Evolutionary conservation across 2,329 filamentous ascomycete species (phyloP), one percentile per base, ranked within the genome.

Genomic region (Alternaria consortialis): DNA sequence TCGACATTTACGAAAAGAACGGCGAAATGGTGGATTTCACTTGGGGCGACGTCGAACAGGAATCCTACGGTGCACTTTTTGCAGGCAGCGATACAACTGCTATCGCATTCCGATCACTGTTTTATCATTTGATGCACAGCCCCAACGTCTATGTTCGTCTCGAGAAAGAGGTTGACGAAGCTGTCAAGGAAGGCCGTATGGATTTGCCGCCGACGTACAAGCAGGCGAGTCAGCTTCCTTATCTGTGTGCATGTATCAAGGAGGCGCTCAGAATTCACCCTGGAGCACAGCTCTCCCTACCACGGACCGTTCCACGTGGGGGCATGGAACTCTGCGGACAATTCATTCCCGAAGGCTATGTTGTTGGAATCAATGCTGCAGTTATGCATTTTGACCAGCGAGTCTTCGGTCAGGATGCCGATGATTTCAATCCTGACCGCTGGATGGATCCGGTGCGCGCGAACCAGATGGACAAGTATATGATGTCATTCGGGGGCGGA

Each of bases 281-380:
- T 1, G 66, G 64, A 34, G 65, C 20, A 20, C 20, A 20, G 20
- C 20, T 20, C 20, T 20, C 73, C 13, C 58, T 34, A 4, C 48
- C 65, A 59, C 20, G 55, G 72, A 37, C 34, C 8, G 63, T 70
- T 9, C 74, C 72, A 1, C 29, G 61, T 13, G 64, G 63, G 40
- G 74, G 74, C 9, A 58, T 72, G 8, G 60, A 57, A 6, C 46
- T 75, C 20, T 7, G 54, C 54, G 13, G 67, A 65, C 1, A 55
- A 60, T 64, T 56, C 13, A 64, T 74, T 31, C 79, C 79, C 0
- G 71, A 66, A 3, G 81, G 80, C 11, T 82, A 79, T 1, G 71
- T 78, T 7, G 74, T 83, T 8, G 82, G 81, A 7, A 75, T 82
- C 37, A 84, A 82, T 50, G 70, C 81, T 0, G 82, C 80, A 75